These are phyloP conservation scores for Phytophthora litchii DNA, from an alignment of 352 stramenopile species.

Conservation along the genomic window DNA sequence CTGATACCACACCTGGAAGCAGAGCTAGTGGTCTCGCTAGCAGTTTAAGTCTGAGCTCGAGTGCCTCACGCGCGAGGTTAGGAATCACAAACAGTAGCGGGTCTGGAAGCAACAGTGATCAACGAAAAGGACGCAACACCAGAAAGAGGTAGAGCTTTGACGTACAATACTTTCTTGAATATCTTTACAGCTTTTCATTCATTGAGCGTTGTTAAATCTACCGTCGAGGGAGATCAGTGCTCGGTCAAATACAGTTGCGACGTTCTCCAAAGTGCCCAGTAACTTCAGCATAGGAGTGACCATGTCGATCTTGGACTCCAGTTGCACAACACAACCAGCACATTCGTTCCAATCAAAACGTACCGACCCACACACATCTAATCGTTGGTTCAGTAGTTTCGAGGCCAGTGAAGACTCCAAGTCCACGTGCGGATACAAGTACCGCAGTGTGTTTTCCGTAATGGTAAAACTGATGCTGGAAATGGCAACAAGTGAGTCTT, in stretches of 20 bases:
- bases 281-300: slow-evolving; percentile 11
- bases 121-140: slow-evolving; percentile 2
- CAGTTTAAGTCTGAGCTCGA: slow-evolving; percentile 51
- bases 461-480: slow-evolving; percentile 9
- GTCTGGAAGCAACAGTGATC: neutral
- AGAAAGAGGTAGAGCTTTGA: slow-evolving; percentile 10
- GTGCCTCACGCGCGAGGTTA: slow-evolving; percentile 29
- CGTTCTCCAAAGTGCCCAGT: slow-evolving; percentile 12
- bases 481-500: slow-evolving; percentile 1
- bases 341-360: slow-evolving; percentile 17
- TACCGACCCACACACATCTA: slow-evolving; percentile 2
- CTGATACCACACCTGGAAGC: slow-evolving; percentile 53
- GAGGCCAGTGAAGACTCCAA: neutral
- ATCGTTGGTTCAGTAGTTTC: slow-evolving; percentile 7
- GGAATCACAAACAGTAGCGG: slow-evolving; percentile 18
- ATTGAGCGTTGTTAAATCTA: neutral
- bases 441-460: slow-evolving; percentile 12
- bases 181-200: neutral
- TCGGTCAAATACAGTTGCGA: slow-evolving; percentile 10
- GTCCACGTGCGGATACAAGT: slow-evolving; percentile 8
- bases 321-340: neutral
- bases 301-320: slow-evolving; percentile 19
- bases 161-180: neutral
- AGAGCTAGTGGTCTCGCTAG: slow-evolving; percentile 40
- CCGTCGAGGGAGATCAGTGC: slow-evolving; percentile 10